Evolutionary conservation across 116 monocot genomes (phyloP), one percentile per base, ranked within the genome.

Genomic region (Posidonia oceanica): DNA sequence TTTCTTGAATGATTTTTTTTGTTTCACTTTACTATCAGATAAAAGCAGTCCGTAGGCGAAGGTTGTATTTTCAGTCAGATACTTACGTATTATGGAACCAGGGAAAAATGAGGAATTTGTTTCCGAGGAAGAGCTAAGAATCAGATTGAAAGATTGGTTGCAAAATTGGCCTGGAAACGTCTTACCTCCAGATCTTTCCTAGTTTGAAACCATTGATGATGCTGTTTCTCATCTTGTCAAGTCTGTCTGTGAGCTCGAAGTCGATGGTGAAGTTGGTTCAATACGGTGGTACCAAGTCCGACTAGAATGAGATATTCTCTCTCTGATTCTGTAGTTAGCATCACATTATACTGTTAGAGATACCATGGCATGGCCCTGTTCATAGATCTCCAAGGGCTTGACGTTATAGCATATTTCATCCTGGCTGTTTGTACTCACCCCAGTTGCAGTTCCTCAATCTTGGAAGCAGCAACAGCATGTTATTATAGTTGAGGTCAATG

Each of bases 51-150:
- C 81, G 91, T 70, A 82, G 91, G 74, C 75, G 90, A 63, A 85
- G 88, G 51, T 84, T 75, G 18, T 75, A 80, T 66, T 54, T 91
- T 13, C 78, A 84, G 62, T 90, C 94, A 39, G 94, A 91, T n/a
- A 95, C 88, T 16, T 88, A 91, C 54, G 88, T 95, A 16, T 77
- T 95, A n/a, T 95, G 62, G 91, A 95, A 64, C 94, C 94, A 0
- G 87, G 94, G 12, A 88, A 80, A 64, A 57, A 63, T 1, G 91
- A 91, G 65, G 91, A 84, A 68, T 94, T 94, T 54, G 79, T 94
- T 23, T 79, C 84, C 0, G 80, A 83, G 71, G 94, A 90, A 53
- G 91, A 88, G 69, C 80, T 91, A 18, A 80, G 73, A 71, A 48
- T 54, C 22, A 85, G 82, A 67, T 76, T 94, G 71, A 85, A 84